Percentiles rank a stretch among this genome's conserved stretches.
Evolutionary conservation across 1,284 basidiomycete genomes (phyloP).

Genomic region (Rhodotorula sp.): DNA sequence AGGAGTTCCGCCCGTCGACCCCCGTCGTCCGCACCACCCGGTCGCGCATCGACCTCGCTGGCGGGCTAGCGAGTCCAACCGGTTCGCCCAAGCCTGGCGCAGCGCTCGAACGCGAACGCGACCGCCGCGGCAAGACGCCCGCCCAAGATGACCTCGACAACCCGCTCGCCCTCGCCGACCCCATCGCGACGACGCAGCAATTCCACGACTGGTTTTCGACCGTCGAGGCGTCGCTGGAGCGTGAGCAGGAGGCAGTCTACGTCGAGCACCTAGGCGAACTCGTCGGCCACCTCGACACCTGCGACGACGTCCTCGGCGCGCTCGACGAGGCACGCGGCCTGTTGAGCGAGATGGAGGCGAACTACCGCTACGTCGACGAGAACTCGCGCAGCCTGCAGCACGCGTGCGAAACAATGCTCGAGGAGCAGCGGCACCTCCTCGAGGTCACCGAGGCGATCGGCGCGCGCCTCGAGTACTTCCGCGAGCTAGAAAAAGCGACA

Average conservation of each 20-base stretch:
- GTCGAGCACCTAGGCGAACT: conserved; percentile 76
- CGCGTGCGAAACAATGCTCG: conserved; percentile 81
- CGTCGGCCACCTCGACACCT: conserved; percentile 69
- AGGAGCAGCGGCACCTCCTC: conserved; percentile 79
- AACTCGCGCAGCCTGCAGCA: conserved; percentile 80
- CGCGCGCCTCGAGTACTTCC: conserved; percentile 80
- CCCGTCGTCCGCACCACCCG: conserved; percentile 7
- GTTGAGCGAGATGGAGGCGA: conserved; percentile 76
- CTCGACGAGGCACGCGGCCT: conserved; percentile 71
- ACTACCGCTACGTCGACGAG: conserved; percentile 81
- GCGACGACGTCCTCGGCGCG: conserved; percentile 67
- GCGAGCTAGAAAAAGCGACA: conserved; percentile 84
- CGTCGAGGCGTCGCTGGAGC: conserved; percentile 81
- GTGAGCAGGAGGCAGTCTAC: conserved; percentile 87
- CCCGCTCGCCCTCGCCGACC: conserved; percentile 64
- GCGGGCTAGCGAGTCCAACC: not conserved
- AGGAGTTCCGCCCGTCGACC: conserved; percentile 17
- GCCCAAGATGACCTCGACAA: not conserved
- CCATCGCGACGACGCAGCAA: conserved; percentile 82
- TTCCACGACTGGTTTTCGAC: conserved; percentile 89
- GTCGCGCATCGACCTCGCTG: conserved; percentile 23
- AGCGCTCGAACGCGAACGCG: too few species aligned
- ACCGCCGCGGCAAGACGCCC: conserved; percentile 40
- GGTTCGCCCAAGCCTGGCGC: conserved; percentile 43
- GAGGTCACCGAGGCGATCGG: conserved; percentile 76